Percentiles rank a stretch among this genome's conserved stretches.
Conservation (phyloP, 2,329 filamentous ascomycete genomes). For the Orbilia brochopaga region DNA sequence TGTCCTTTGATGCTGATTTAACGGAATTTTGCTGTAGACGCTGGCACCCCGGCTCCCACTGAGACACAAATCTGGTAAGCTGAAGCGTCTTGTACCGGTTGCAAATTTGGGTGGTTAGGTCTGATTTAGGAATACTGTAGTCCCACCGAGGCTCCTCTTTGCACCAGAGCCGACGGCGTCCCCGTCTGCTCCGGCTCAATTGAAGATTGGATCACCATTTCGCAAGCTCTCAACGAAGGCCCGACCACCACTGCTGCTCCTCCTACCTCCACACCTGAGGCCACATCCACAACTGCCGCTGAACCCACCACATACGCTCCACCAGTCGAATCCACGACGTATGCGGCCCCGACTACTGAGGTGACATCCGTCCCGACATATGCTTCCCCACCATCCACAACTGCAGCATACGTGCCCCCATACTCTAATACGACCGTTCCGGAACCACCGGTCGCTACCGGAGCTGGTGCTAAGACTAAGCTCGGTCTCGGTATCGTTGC, state of each 20-base stretch:
- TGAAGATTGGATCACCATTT: slow-evolving; percentile 42
- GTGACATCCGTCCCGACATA: not conserved
- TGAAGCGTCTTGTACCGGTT: not conserved
- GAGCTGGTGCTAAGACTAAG: slow-evolving; percentile 13
- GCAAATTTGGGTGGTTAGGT: not conserved
- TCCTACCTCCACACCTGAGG: slow-evolving; percentile 11
- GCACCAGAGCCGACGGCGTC: slow-evolving; percentile 33
- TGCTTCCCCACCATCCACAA: not conserved
- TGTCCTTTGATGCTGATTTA: not conserved
- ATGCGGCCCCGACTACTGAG: not conserved
- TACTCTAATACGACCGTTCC: not conserved
- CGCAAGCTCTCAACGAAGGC: slow-evolving; percentile 9
- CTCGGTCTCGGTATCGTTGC: slow-evolving; percentile 10
- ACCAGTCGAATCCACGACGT: not conserved
- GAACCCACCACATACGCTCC: not conserved
- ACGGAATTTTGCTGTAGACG: slow-evolving; percentile 15
- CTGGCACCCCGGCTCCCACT: slow-evolving; percentile 27
- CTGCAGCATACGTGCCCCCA: slow-evolving; percentile 5
- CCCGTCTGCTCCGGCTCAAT: slow-evolving; percentile 32
- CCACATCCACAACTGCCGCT: slow-evolving; percentile 1
- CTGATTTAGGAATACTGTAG: not conserved
- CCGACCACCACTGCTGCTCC: slow-evolving; percentile 10
- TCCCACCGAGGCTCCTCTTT: slow-evolving; percentile 43
- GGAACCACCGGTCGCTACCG: not conserved
- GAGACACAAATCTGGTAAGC: slow-evolving; percentile 43